Conservation (phyloP, 2,329 filamentous ascomycete genomes). For the Neophaeococcomyces mojaviensis region DNA sequence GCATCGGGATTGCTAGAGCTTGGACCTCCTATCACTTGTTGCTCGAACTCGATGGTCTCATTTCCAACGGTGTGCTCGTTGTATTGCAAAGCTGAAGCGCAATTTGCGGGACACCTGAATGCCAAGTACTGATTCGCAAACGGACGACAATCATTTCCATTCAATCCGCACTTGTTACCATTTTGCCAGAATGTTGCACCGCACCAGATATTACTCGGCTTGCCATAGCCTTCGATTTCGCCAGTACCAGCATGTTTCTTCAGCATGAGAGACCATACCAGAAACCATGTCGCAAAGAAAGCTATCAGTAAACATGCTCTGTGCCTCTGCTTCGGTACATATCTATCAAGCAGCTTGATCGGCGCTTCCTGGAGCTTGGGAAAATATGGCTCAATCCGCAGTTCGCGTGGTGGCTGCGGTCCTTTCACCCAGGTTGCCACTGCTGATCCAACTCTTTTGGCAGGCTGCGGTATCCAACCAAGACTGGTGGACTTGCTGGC, state of each 20-base stretch:
- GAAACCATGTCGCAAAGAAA: constrained; percentile 40
- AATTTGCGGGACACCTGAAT: constrained; percentile 52
- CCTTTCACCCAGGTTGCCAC: constrained; percentile 41
- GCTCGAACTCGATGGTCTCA: constrained; percentile 43
- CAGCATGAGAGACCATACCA: constrained; percentile 40
- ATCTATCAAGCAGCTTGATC: constrained; percentile 34
- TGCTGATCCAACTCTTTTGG: constrained; percentile 38
- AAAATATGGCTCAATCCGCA: constrained; percentile 41
- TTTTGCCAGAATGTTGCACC: constrained; percentile 37
- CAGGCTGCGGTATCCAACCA: constrained; percentile 40
- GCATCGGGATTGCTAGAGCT: constrained; percentile 29
- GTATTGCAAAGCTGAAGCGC: constrained; percentile 39
- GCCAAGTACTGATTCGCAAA: constrained; percentile 46
- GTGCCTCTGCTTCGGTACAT: constrained; percentile 40
- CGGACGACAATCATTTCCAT: constrained; percentile 49
- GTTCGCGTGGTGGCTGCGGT: constrained; percentile 38
- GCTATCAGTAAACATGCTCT: constrained; percentile 36
- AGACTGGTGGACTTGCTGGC: constrained; percentile 41
- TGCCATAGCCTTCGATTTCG: constrained; percentile 42
- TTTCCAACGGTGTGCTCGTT: constrained; percentile 47
- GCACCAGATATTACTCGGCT: constrained; percentile 39
- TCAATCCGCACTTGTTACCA: constrained; percentile 44
- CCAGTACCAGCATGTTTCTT: constrained; percentile 39
- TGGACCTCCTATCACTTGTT: constrained; percentile 46
- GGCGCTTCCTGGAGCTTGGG: constrained; percentile 41